Evolutionary conservation across 148 eudicot species (phyloP).

Genomic region (Selenicereus undatus): DNA sequence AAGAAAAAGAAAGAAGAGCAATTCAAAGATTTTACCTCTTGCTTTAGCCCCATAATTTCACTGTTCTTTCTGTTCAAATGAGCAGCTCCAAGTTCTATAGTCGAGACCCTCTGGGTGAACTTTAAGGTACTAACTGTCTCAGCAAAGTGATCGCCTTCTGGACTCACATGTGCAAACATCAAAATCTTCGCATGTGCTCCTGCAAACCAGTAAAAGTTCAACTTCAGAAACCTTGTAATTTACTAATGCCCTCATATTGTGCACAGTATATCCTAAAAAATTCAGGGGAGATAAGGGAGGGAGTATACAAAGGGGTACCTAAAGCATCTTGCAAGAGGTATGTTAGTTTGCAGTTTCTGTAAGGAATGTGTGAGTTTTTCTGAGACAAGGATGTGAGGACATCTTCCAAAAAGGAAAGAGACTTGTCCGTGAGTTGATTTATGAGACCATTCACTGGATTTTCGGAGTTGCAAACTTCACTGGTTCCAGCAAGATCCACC

Average conservation of each 20-base stretch:
- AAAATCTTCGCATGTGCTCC: constrained; percentile 82
- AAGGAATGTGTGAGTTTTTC: constrained; percentile 64
- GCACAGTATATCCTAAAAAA: neutral
- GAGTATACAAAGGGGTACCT: constrained; percentile 41
- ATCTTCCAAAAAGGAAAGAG: constrained; percentile 83
- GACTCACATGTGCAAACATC: constrained; percentile 88
- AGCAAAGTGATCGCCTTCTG: constrained; percentile 64
- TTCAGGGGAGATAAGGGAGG: neutral
- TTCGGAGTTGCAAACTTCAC: constrained; percentile 50
- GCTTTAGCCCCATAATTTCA: constrained; percentile 69
- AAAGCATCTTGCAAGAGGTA: constrained; percentile 74
- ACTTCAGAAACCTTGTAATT: neutral
- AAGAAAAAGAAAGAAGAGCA: neutral
- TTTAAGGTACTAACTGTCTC: constrained; percentile 73
- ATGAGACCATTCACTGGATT: constrained; percentile 25
- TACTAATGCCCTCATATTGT: neutral
- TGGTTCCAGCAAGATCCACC: constrained; percentile 88
- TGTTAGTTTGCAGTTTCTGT: constrained; percentile 83
- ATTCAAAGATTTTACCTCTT: constrained; percentile 38
- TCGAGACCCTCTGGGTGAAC: constrained; percentile 83
- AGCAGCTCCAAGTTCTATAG: constrained; percentile 80
- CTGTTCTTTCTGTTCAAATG: constrained; percentile 56
- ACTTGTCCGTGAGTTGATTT: constrained; percentile 35
- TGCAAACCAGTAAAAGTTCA: constrained; percentile 15
- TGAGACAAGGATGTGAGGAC: constrained; percentile 82